Base-by-base conservation (phyloP, 345 rosid genomes). In the Brassica rapa region DNA sequence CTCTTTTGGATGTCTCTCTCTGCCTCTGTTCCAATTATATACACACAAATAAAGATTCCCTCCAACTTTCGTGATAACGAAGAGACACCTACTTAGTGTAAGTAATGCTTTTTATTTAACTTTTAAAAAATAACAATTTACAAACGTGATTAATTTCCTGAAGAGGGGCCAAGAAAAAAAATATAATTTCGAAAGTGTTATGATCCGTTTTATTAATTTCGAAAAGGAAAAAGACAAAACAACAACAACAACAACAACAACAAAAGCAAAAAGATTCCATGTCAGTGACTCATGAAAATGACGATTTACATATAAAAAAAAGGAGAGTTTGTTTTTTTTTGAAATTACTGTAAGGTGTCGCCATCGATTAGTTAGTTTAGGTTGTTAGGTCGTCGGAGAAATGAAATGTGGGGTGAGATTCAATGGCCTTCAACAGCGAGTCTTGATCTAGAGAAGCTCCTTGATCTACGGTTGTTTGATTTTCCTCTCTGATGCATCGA, bases 371-470 rank as follows among this genome's bases (percentile, higher is more conserved):
- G 3, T 68, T n/a, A 49, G 41, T 37, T 21, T n/a, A 66, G 53
- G 8, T 66, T 15, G 71, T 46, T 32, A 68, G 59, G 12, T 67
- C 39, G 72, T 25, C 39, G 72, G 61, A 27, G 35, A 8, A 63
- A 63, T 63, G 68, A 33, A 41, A 41, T 41, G 49, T 41, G 49
- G 46, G 41, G 19, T 3, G 30, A 37, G 7, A 2, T 8, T 78
- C 87, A 91, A 60, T 30, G 76, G 19, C 98, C 96, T 79, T 93
- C 89, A 24, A 93, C 75, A 72, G 98, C 98, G 77, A 91, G 33
- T 67, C 96, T 88, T 72, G 93, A 79, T 77, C 97, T 81, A 73
- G 96, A 89, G 87, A 93, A 89, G 83, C 85, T 89, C 83, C 97
- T 83, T 72, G 93, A 91, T 86, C 97, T 87, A 68, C 97, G 86